These are phyloP conservation scores for Ajuga reptans DNA, from an alignment of 305 asterid species.

Conservation along the genomic window DNA sequence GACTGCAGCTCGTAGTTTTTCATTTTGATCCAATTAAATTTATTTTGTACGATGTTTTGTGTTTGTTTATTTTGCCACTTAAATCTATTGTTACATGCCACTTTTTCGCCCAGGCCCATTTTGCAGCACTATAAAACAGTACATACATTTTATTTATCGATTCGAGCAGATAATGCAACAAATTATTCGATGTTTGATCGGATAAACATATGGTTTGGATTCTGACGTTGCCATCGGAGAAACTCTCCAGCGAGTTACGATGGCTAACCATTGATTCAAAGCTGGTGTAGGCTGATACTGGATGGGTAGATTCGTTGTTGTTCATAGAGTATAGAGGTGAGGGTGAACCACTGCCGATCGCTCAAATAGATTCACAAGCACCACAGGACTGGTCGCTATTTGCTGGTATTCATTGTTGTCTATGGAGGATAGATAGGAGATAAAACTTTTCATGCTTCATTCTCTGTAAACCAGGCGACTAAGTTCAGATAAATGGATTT, in stretches of 20 bases:
- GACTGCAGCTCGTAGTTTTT: too few relatives aligned
- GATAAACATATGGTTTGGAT: background rate
- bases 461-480: background rate
- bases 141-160: too few relatives aligned
- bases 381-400: too few relatives aligned
- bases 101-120: too few relatives aligned
- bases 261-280: background rate
- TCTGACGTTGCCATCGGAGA: background rate
- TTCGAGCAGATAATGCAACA: background rate
- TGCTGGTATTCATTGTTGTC: background rate
- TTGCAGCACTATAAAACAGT: too few relatives aligned
- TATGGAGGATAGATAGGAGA: constrained; percentile 11
- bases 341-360: constrained; percentile 13
- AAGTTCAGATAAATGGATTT: background rate
- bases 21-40: too few relatives aligned
- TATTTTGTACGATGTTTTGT: too few relatives aligned
- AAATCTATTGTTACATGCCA: too few relatives aligned
- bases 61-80: too few relatives aligned
- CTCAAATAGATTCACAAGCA: too few relatives aligned
- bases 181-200: background rate
- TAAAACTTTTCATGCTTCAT: constrained; percentile 14
- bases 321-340: constrained; percentile 24
- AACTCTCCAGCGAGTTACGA: constrained; percentile 1
- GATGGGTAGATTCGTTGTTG: constrained; percentile 16
- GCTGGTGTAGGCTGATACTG: constrained; percentile 16